Base-by-base conservation (phyloP, 2,329 filamentous ascomycete species). In the Cladosporium sp. region DNA sequence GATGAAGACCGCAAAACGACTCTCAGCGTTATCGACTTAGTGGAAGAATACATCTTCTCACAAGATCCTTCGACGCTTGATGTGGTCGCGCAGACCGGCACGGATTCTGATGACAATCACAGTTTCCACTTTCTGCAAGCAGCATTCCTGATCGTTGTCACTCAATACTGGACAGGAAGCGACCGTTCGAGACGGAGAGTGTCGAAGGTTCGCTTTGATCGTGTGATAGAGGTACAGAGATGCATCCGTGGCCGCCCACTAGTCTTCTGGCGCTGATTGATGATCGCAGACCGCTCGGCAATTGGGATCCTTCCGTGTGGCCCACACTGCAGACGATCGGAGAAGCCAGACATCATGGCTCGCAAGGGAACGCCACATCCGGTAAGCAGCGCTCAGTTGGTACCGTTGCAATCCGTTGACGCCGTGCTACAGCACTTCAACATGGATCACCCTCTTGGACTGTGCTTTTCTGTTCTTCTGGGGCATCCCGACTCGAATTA, bases 401-500 rank as follows among this genome's bases (percentile, higher is more conserved):
- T 11, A 1, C 21, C 16, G 21, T 14, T 28, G 26, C 51, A 21
- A 5, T 32, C 5, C 25, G 34, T 32, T 32, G 25, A 28, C 23
- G 26, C 62, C 16, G 6, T 30, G 11, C 32, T 13, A 21, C 32
- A 68, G 67, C 18, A 58, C 57, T 2, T 49, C 63, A n/a, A 46
- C 65, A 4, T 67, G 49, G 30, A 26, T 68, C 18, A 59, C 32
- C 5, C 64, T 66, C 16, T 48, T 67, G 7, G 67, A 68, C 43
- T 68, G 65, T 23, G 65, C 67, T 4, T 67, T 68, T 39, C 60
- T 67, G 14, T 68, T 67, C 58, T 68, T 64, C 53, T 53, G 59
- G 32, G 67, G 67, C 16, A 66, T 67, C 25, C 61, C 65, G 14
- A 26, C 57, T 23, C 67, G 65, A 23, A 61, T 68, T 11, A 14